These are phyloP conservation scores for Hanseniaspora jakobsenii DNA, from an alignment of 805 yeast species.

Conservation along the genomic window DNA sequence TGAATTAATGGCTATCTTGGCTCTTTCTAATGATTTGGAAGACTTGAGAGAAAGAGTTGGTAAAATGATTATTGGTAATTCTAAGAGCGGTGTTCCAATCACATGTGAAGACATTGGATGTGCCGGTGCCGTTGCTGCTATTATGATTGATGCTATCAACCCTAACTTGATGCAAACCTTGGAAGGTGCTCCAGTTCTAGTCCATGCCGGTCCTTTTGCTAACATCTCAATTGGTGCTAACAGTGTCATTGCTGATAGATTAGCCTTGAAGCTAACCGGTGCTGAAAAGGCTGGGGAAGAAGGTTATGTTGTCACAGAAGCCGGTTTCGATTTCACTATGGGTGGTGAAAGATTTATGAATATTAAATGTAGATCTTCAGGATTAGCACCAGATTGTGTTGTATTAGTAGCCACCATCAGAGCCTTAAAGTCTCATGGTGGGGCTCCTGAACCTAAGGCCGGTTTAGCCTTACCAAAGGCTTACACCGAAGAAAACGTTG, in stretches of 20 bases:
- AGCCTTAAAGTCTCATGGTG: slow-evolving; percentile 78
- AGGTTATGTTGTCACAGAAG: slow-evolving; percentile 77
- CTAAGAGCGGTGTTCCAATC: slow-evolving; percentile 55
- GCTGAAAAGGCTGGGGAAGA: slow-evolving; percentile 38
- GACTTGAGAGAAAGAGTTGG: slow-evolving; percentile 70
- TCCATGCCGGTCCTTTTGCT: slow-evolving; percentile 84
- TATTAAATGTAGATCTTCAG: slow-evolving; percentile 74
- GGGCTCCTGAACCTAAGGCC: slow-evolving; percentile 79
- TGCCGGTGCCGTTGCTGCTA: slow-evolving; percentile 77
- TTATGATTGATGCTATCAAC: slow-evolving; percentile 69
- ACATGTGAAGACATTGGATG: slow-evolving; percentile 77
- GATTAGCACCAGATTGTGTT: slow-evolving; percentile 62
- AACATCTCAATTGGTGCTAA: slow-evolving; percentile 80
- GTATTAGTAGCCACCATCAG: slow-evolving; percentile 76
- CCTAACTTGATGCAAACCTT: slow-evolving; percentile 81
- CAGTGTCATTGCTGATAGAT: slow-evolving; percentile 66
- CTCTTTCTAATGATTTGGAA: slow-evolving; percentile 54
- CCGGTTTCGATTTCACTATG: slow-evolving; percentile 85
- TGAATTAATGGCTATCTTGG: slow-evolving; percentile 77
- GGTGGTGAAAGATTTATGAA: slow-evolving; percentile 81
- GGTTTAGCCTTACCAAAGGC: slow-evolving; percentile 68
- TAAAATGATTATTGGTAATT: slow-evolving; percentile 60
- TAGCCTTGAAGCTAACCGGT: slow-evolving; percentile 73
- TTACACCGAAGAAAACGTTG: slow-evolving; percentile 60
- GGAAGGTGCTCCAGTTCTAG: slow-evolving; percentile 79